Evolutionary conservation across 2,329 filamentous ascomycete species (phyloP).

Genomic region (Aureobasidium mangrovei): DNA sequence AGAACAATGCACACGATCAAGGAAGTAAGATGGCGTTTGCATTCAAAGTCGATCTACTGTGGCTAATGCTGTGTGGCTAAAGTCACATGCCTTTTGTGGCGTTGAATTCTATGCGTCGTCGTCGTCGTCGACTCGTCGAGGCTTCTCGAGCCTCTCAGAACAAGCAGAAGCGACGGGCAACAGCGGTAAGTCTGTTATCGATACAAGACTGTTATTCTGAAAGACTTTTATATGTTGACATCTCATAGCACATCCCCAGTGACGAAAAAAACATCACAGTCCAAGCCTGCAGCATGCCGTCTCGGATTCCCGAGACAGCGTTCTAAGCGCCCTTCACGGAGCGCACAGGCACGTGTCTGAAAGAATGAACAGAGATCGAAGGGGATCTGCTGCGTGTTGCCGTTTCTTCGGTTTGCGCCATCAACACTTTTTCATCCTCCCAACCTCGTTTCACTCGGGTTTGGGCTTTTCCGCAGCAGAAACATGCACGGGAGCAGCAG

Average conservation of each 20-base stretch:
- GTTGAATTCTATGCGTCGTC: neutral
- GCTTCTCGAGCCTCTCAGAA: neutral
- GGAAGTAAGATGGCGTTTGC: no score
- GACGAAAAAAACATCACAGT: slow-evolving; percentile 15
- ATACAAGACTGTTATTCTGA: neutral
- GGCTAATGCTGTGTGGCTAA: slow-evolving; percentile 13
- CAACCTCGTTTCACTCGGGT: no score
- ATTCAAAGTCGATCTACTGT: neutral
- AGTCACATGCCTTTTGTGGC: neutral
- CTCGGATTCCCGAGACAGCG: neutral
- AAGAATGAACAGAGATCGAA: slow-evolving; percentile 19
- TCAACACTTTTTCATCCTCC: neutral
- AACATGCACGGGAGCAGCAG: neutral
- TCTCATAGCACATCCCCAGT: neutral
- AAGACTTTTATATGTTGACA: neutral
- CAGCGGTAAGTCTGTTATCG: neutral
- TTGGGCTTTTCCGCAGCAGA: no score
- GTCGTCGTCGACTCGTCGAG: neutral
- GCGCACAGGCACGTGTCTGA: slow-evolving; percentile 15
- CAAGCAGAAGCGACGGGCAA: neutral
- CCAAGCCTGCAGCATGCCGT: slow-evolving; percentile 7
- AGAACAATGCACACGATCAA: no score
- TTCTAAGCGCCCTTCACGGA: neutral
- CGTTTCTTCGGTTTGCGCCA: neutral
- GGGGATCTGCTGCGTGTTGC: neutral